Conservation (phyloP, 768 basidiomycete species). For the Kwoniella pini region DNA sequence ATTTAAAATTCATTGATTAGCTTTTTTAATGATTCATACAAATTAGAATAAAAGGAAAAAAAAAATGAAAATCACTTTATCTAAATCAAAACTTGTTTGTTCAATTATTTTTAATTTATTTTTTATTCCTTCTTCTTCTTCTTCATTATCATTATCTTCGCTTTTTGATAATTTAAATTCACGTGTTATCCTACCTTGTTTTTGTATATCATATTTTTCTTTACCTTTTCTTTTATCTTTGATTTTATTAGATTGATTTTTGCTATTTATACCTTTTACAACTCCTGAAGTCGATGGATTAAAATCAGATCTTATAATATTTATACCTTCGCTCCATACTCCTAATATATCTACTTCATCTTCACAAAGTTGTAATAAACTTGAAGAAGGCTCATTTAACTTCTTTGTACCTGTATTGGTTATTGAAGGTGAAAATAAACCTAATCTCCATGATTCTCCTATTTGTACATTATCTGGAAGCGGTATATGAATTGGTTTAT, state of each 20-base stretch:
- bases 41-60: too few relatives aligned
- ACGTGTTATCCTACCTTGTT: conserved; percentile 32
- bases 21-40: too few relatives aligned
- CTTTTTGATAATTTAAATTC: conserved; percentile 25
- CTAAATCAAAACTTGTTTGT: conserved; percentile 85
- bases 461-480: conserved; percentile 62
- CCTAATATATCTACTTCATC: conserved; percentile 22
- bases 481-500: conserved; percentile 72
- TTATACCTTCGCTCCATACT: conserved; percentile 50
- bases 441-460: conserved; percentile 68
- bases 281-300: background rate
- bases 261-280: conserved; percentile 2
- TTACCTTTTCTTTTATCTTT: conserved; percentile 31
- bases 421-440: conserved; percentile 56
- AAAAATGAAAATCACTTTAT: conserved; percentile 67
- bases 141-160: background rate
- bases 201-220: conserved; percentile 37
- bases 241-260: conserved; percentile 1
- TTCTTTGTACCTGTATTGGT: background rate
- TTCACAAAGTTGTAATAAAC: conserved; percentile 2
- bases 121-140: background rate
- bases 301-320: conserved; percentile 23
- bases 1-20: background rate
- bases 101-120: conserved; percentile 64
- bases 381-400: background rate